Evolutionary conservation across 805 yeast genomes (phyloP), one percentile per base, ranked within the genome.

Genomic region (Candida tammaniensis): DNA sequence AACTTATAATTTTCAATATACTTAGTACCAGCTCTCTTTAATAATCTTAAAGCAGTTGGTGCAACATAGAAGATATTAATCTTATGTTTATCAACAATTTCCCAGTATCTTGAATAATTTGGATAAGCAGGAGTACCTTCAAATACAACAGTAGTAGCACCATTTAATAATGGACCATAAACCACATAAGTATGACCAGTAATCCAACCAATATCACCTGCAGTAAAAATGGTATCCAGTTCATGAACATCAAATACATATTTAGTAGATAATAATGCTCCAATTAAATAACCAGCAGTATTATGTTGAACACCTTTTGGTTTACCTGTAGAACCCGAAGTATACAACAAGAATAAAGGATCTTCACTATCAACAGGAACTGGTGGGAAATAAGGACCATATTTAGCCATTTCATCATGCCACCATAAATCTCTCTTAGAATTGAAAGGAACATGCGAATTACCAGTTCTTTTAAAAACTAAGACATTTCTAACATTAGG

Each of bases 161-260:
- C 98, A 39, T 52, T 61, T 30, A 80, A 66, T 48, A 93, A 76
- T 26, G 98, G 98, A 40, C 98, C 98, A 55, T 93, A 93, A 30
- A 91, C 76, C 27, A 87, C 95, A 57, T 91, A 93, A 7, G 97
- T 85, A 64, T 93, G 98, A 49, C 98, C 98, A 12, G 98, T 93
- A 59, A 93, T 93, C 98, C 98, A 93, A 57, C 98, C 98, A 37
- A 93, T 87, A 59, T 93, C 98, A 56, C 98, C 98, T 24, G 98
- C 98, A 26, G 98, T 91, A 71, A 93, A 91, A 42, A 91, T 64
- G 27, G 84, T 73, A 61, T 93, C 98, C 43, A 82, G 84, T 40
- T 80, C 80, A 56, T 87, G 96, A 31, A 93, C 80, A 60, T 94
- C 98, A 60, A 93, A 91, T 30, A 88, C 88, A 64, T 89, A 91